These are phyloP conservation scores for Trichoderma reesei DNA, from an alignment of 495 filamentous ascomycete genomes.

Conservation along the genomic window DNA sequence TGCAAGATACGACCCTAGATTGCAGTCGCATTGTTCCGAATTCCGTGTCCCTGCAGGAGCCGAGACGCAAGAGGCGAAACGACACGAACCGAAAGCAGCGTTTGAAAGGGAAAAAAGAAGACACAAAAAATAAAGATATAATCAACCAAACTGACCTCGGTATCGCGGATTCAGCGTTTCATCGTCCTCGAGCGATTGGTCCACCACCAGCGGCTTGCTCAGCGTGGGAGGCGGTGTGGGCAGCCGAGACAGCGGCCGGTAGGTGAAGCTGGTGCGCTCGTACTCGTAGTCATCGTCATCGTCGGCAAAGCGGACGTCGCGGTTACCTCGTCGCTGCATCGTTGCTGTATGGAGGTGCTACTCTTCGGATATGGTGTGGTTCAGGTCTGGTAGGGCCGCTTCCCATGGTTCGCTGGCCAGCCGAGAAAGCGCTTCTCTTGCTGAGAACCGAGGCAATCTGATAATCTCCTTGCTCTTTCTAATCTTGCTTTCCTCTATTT, in stretches of 20 bases:
- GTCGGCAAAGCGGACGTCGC: conserved; percentile 5
- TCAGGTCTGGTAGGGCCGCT: not conserved
- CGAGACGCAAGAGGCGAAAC: not conserved
- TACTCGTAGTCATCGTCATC: conserved; percentile 23
- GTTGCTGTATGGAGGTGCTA: not conserved
- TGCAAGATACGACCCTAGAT: not conserved
- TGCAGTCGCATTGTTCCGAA: not conserved
- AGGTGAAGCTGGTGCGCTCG: conserved; percentile 42
- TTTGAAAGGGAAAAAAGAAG: conserved; percentile 8
- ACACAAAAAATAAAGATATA: not conserved
- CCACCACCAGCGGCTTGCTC: conserved; percentile 27
- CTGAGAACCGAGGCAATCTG: not conserved
- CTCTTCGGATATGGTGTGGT: not conserved
- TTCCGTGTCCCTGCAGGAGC: not conserved
- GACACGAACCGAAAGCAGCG: too few relatives aligned
- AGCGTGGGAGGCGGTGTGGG: conserved; percentile 49
- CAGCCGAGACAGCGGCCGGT: conserved; percentile 49
- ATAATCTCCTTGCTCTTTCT: not conserved
- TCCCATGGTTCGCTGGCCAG: not conserved
- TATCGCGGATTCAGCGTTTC: conserved; percentile 31
- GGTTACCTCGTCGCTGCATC: conserved; percentile 2
- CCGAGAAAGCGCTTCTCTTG: not conserved
- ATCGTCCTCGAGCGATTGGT: conserved; percentile 31
- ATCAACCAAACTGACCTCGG: conserved; percentile 33
- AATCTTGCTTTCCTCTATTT: not conserved